phyloP scores from a whole-genome alignment of 208 protist genomes.

The Leishmania mexicana region DNA sequence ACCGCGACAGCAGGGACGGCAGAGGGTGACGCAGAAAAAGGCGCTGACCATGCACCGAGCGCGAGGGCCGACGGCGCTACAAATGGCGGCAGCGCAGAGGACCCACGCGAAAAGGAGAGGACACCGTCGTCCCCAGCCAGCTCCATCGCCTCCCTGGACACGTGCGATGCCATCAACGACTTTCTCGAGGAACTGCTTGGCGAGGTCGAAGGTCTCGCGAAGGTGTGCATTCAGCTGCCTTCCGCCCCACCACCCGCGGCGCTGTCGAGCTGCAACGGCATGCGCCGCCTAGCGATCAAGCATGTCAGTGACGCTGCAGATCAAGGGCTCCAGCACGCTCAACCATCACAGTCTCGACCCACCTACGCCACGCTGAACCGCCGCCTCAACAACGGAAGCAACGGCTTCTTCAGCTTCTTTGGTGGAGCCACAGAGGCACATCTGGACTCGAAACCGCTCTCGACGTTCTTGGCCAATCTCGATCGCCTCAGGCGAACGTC shows the following conservation, averaged over 20 bases:
- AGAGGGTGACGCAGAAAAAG: neutral
- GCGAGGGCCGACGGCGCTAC: neutral
- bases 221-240: constrained; percentile 57
- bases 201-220: constrained; percentile 47
- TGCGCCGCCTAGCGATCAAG: neutral
- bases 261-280: constrained; percentile 17
- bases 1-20: constrained; percentile 1
- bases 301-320: neutral
- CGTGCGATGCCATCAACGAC: constrained; percentile 30
- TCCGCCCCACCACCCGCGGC: constrained; percentile 20
- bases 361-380: constrained; percentile 30
- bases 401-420: constrained; percentile 71
- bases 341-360: neutral
- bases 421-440: constrained; percentile 64
- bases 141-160: constrained; percentile 33
- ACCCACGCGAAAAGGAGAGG: neutral
- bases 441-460: constrained; percentile 63
- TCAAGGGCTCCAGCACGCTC: neutral
- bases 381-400: constrained; percentile 35
- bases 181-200: constrained; percentile 41
- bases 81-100: neutral
- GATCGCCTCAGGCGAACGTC: constrained; percentile 35
- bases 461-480: constrained; percentile 48
- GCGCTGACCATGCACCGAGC: neutral
- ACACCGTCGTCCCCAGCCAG: neutral